A percentile compares a stretch with the other conserved stretches of the same genome.
Evolutionary conservation across 2,329 filamentous ascomycete genomes (phyloP).

Genomic region (Elsinoe arachidis): DNA sequence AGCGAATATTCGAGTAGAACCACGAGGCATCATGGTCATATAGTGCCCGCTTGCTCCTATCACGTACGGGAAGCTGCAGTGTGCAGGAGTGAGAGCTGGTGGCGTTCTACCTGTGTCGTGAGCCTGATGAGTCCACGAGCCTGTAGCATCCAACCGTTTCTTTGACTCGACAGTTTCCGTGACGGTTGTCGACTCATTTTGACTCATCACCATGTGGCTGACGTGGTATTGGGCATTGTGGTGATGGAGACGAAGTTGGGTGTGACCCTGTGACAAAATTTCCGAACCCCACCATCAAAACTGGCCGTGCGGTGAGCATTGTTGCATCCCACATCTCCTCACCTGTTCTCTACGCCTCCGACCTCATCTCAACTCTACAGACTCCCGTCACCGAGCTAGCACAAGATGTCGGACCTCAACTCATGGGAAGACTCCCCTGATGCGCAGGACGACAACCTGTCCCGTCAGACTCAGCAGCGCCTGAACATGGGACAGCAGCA

Average conservation of each 20-base stretch:
- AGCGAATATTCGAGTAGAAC: no score
- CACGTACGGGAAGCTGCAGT: no score
- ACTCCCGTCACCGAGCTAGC: neutral
- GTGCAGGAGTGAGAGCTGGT: no score
- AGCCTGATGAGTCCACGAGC: no score
- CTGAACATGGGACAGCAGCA: conserved; percentile 24
- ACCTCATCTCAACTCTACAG: neutral
- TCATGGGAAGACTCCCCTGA: conserved; percentile 71
- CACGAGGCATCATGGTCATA: no score
- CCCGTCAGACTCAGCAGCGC: conserved; percentile 31
- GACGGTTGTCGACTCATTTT: neutral
- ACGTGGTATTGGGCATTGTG: neutral
- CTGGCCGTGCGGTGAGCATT: neutral
- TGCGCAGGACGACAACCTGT: conserved; percentile 31
- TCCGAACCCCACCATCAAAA: conserved; percentile 9
- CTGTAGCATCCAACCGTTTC: no score
- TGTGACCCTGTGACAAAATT: conserved; percentile 5
- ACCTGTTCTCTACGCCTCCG: neutral
- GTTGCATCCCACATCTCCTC: neutral
- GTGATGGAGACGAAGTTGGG: neutral
- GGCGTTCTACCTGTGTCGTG: no score
- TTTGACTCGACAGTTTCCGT: neutral
- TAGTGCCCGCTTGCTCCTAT: no score
- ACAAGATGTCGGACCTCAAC: conserved; percentile 73
- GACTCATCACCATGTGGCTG: neutral